Conservation (phyloP, 345 rosid species). For the Gynandropsis gynandra region DNA sequence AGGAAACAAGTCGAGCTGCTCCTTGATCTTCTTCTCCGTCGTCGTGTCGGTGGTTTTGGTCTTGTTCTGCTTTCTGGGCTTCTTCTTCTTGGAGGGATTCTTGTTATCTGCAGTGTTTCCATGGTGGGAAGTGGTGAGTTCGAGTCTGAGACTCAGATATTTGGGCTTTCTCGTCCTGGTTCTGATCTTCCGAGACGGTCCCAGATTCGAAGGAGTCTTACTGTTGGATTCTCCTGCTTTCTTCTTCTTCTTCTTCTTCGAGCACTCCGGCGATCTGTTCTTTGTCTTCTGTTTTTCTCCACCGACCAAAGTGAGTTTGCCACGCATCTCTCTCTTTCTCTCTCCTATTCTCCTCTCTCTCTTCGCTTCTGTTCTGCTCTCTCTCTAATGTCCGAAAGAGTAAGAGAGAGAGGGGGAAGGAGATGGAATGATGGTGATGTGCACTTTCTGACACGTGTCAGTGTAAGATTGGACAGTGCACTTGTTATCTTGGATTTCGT, state of each 20-base stretch:
- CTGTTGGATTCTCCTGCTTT: constrained; percentile 14
- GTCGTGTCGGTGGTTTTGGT: constrained; percentile 1
- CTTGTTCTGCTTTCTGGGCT: constrained; percentile 24
- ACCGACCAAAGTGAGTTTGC: constrained; percentile 18
- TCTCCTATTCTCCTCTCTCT: constrained; percentile 16
- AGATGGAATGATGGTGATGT: constrained; percentile 16
- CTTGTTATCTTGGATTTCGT: constrained; percentile 33
- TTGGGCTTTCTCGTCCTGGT: constrained; percentile 59
- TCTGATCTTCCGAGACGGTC: constrained; percentile 43
- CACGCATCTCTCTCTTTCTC: constrained; percentile 26
- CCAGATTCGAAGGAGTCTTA: constrained; percentile 13
- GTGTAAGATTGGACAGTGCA: background rate
- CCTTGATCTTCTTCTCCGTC: constrained; percentile 13
- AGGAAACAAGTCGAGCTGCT: constrained; percentile 36
- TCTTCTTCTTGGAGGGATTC: constrained; percentile 13
- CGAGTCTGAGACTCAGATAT: constrained; percentile 50
- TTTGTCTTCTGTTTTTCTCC: constrained; percentile 17
- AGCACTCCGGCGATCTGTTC: background rate
- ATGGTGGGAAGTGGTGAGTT: constrained; percentile 23
- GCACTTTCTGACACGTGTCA: constrained; percentile 24
- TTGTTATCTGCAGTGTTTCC: constrained; percentile 19
- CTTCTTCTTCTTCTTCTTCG: constrained; percentile 19
- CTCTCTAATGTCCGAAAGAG: background rate
- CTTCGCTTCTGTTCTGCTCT: constrained; percentile 10
- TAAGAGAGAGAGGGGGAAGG: constrained; percentile 16